Evolutionary conservation across 768 basidiomycete genomes (phyloP), one percentile per base, ranked within the genome.

Genomic region (Pulveroboletus sp.): DNA sequence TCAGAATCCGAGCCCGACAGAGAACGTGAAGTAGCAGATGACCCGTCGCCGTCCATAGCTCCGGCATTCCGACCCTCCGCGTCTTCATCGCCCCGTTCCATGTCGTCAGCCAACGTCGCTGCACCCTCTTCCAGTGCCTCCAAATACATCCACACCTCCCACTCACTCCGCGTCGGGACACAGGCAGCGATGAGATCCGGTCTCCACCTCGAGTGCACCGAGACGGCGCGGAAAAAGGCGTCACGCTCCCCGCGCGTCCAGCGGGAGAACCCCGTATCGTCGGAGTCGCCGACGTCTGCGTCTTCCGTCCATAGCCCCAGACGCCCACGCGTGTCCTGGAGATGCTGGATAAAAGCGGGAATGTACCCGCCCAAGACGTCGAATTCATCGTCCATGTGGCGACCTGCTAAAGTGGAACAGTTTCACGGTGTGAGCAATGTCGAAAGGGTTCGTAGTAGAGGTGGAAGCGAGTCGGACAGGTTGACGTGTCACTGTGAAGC

Each of bases 201-300:
- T 19, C 88, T 71, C 36, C 86, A 73, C 22, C 86, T 77, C 17
- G 89, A 92, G 65, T 86, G 71, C 2, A 82, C 63, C 23, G 76
- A 67, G 19, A 93, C 65, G 0, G 78, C 83, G 63, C 80, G 84
- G 64, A 91, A 93, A 68, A 93, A 89, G 0, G 61, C 55, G 23
- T 81, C 73, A 53, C 86, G 85, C 60, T 93, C 91, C n/a, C 68
- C 55, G 1, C 74, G 63, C 4, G 83, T 81, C 90, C 90, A 93
- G 50, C 69, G 5, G 7, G 60, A 31, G 31, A 9, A 17, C 0
- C 43, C 9, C 6, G 19, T 26, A n/a, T 38, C 20, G 24, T 16
- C 23, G 16, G 43, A 19, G 24, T 45, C 48, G 26, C 17, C 10
- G 16, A 1, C 14, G n/a, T 9, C 11, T 4, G 0, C 12, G 27